Percentiles rank a stretch among this genome's conserved stretches.
Evolutionary conservation across 192 early-diverging fungal species (phyloP).

Genomic region (Coemansia sp.): DNA sequence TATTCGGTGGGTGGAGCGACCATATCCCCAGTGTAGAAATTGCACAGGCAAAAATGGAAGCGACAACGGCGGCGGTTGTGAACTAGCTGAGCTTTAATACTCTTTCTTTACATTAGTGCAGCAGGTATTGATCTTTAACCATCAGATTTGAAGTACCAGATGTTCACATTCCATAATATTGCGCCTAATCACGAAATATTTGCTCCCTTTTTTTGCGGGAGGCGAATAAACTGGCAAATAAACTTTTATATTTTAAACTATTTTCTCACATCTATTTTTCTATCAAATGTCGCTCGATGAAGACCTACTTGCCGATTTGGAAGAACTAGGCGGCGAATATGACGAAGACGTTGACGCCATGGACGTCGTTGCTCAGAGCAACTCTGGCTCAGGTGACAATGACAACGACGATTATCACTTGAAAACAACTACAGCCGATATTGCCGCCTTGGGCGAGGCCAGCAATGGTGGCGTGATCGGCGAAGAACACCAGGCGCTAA

Average conservation of each 20-base stretch:
- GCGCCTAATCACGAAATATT: too few relatives aligned
- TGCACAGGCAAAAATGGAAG: too few relatives aligned
- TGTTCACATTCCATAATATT: too few relatives aligned
- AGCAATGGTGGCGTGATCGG: constrained; percentile 53
- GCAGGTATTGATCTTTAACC: too few relatives aligned
- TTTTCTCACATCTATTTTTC: neutral
- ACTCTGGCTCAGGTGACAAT: constrained; percentile 18
- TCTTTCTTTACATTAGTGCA: too few relatives aligned
- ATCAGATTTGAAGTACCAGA: too few relatives aligned
- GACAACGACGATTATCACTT: constrained; percentile 19
- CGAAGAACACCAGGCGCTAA: constrained; percentile 46
- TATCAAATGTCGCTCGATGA: constrained; percentile 71
- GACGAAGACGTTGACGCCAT: constrained; percentile 30
- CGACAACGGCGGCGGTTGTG: too few relatives aligned
- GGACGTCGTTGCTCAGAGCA: constrained; percentile 27
- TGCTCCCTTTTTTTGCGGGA: too few relatives aligned
- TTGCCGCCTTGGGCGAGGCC: constrained; percentile 53
- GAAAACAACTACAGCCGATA: constrained; percentile 36
- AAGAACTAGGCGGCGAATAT: constrained; percentile 64
- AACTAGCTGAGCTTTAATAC: too few relatives aligned
- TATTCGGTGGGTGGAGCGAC: neutral
- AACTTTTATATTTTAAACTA: neutral
- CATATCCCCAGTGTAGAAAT: too few relatives aligned
- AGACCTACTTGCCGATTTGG: constrained; percentile 85
- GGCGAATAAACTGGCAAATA: too few relatives aligned